Base-by-base conservation (phyloP, 1,139 yeast species). In the Suhomyces bolitotheri region DNA sequence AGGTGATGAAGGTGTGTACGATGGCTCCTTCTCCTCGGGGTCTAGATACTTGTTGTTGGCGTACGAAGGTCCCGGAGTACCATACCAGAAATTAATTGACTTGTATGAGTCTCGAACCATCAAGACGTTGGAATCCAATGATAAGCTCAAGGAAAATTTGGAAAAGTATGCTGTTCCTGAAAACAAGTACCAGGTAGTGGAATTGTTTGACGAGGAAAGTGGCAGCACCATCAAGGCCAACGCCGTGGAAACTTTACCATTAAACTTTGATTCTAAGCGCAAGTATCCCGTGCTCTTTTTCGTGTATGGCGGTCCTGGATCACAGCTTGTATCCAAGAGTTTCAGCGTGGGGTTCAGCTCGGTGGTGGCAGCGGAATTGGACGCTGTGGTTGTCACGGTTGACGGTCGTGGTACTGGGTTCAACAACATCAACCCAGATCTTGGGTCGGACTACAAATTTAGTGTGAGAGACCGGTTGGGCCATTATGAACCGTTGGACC, bases 351-450 rank as follows among this genome's bases (percentile, higher is more conserved):
- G 78, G 2, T 82, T 83, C 55, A 76, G 83, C 40, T 73, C 81
- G 10, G 78, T 81, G 9, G 74, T 81, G 22, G 81, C 90, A 0
- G 72, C 90, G 0, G 83, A 82, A 52, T 62, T 83, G 38, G 69
- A 80, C 50, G 83, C 88, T 1, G 71, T 84, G 25, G 90, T 84
- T 9, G 88, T 84, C 1, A 82, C 89, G 0, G 87, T 84, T 3
- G 94, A 84, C 58, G 92, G 92, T 1, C 73, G 94, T 55, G 94
- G 94, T 29, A 84, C 94, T 2, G 94, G 92, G 0, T 82, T 64
- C 58, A 82, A 79, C 51, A 64, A 68, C 36, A 51, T 54, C 32
- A 65, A 66, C 37, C 38, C 40, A 4, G 50, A 54, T 14, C 44
- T 62, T 32, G 75, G 75, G 0, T 53, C 75, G 3, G 51, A 70